Conservation (phyloP, 768 basidiomycete genomes). For the Rubroboletus pulcherrimus region DNA sequence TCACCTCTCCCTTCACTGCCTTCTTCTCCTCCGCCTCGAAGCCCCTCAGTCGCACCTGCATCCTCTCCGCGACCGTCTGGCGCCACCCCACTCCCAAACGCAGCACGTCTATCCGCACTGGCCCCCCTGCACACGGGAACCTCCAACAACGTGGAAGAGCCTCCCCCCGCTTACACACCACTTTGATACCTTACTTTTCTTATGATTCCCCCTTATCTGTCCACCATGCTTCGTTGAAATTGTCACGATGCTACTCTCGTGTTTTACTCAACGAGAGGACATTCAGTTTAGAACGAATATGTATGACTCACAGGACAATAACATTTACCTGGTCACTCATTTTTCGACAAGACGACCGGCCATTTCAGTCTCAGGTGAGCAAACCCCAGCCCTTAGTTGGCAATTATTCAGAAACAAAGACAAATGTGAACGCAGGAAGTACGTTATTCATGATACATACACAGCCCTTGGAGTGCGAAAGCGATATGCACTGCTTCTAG, state of each 20-base stretch:
- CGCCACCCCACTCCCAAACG: not conserved
- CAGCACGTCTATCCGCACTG: constrained; percentile 1
- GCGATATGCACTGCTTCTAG: not conserved
- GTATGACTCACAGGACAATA: constrained; percentile 4
- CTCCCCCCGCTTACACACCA: constrained; percentile 29
- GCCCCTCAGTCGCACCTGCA: not conserved
- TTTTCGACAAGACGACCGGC: not conserved
- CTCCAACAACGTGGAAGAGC: constrained; percentile 9
- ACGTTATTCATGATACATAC: not conserved
- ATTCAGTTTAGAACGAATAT: not conserved
- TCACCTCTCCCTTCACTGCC: not conserved
- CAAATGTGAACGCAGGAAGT: not conserved
- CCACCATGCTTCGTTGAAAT: not conserved
- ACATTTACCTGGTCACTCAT: not conserved
- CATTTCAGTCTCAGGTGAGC: not conserved
- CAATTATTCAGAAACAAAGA: not conserved
- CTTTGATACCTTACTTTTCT: not conserved
- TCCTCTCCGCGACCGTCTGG: not conserved
- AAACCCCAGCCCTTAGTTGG: not conserved
- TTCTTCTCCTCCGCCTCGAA: not conserved
- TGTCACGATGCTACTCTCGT: not conserved
- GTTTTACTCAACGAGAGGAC: not conserved
- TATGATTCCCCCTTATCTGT: not conserved
- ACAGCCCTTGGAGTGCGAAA: not conserved
- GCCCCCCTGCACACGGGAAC: constrained; percentile 13